Evolutionary conservation across 106 monocot species (phyloP).

Genomic region (Platanthera zijinensis): DNA sequence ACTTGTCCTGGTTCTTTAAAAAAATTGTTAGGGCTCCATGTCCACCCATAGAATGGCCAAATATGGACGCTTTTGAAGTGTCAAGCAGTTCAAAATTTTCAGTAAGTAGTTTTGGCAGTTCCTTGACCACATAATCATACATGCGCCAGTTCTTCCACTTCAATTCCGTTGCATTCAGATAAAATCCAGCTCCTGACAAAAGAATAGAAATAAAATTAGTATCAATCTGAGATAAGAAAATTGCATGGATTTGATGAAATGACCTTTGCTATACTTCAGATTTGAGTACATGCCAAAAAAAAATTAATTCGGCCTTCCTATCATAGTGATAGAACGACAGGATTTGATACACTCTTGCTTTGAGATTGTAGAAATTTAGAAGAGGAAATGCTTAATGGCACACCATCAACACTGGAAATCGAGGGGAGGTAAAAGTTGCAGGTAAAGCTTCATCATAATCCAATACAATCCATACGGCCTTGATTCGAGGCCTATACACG

Average conservation of each 20-base stretch:
- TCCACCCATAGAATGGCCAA: conserved; percentile 97
- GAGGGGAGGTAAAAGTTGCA: too few species aligned
- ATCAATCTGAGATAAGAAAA: background rate
- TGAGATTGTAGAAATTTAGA: too few species aligned
- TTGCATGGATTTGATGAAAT: background rate
- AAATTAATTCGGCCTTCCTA: background rate
- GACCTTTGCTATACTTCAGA: background rate
- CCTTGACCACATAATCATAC: conserved; percentile 94
- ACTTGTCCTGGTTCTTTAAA: conserved; percentile 75
- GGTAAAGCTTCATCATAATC: too few species aligned
- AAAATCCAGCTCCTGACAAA: conserved; percentile 82
- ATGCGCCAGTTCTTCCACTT: conserved; percentile 99
- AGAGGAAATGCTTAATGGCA: too few species aligned
- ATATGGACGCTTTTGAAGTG: conserved; percentile 70
- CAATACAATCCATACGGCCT: too few species aligned
- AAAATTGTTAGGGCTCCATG: conserved; percentile 93
- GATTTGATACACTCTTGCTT: too few species aligned
- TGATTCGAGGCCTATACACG: too few species aligned
- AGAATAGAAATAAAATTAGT: background rate
- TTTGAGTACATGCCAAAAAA: background rate
- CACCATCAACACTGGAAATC: too few species aligned
- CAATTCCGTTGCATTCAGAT: conserved; percentile 75
- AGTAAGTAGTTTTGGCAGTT: conserved; percentile 68
- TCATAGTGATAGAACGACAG: too few species aligned
- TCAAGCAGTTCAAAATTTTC: conserved; percentile 84